Percentiles rank a stretch among this genome's conserved stretches.
These are phyloP conservation scores for Coemansia sp. DNA, from an alignment of 192 early-diverging fungal species.

Conservation along the genomic window DNA sequence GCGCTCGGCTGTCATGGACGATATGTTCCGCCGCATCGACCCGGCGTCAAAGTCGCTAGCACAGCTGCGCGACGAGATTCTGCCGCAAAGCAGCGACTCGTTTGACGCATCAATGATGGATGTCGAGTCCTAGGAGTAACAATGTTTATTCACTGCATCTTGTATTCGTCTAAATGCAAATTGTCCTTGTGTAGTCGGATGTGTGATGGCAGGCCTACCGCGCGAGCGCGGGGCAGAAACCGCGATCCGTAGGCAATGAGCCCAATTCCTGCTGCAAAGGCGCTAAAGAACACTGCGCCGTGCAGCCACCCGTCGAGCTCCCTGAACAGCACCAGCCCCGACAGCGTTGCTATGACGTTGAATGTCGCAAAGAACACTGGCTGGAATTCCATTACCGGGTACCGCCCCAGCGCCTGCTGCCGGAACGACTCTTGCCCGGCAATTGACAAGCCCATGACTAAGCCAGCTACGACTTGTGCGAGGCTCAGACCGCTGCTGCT, in stretches of 20 bases:
- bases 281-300: slow-evolving; percentile 31
- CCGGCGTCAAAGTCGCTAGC: slow-evolving; percentile 36
- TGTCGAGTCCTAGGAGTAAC: background rate
- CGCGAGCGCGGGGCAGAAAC: slow-evolving; percentile 38
- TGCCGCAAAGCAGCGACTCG: background rate
- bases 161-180: slow-evolving; percentile 26
- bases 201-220: slow-evolving; percentile 47
- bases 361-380: slow-evolving; percentile 57
- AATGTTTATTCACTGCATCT: background rate
- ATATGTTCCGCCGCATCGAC: slow-evolving; percentile 44
- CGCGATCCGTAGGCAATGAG: slow-evolving; percentile 46
- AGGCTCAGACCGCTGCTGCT: background rate
- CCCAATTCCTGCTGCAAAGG: slow-evolving; percentile 35
- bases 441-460: slow-evolving; percentile 41
- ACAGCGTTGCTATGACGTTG: slow-evolving; percentile 50
- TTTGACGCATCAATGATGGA: background rate
- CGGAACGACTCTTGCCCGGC: slow-evolving; percentile 53
- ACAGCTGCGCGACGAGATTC: slow-evolving; percentile 28
- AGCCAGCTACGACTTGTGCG: slow-evolving; percentile 22
- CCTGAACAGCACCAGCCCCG: slow-evolving; percentile 44
- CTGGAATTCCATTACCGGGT: slow-evolving; percentile 54
- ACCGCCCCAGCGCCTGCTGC: slow-evolving; percentile 54
- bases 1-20: slow-evolving; percentile 34
- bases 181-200: slow-evolving; percentile 48
- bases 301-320: slow-evolving; percentile 46